These are phyloP conservation scores for Hypoxylon subgilvum DNA, from an alignment of 495 filamentous ascomycete species.

Conservation along the genomic window DNA sequence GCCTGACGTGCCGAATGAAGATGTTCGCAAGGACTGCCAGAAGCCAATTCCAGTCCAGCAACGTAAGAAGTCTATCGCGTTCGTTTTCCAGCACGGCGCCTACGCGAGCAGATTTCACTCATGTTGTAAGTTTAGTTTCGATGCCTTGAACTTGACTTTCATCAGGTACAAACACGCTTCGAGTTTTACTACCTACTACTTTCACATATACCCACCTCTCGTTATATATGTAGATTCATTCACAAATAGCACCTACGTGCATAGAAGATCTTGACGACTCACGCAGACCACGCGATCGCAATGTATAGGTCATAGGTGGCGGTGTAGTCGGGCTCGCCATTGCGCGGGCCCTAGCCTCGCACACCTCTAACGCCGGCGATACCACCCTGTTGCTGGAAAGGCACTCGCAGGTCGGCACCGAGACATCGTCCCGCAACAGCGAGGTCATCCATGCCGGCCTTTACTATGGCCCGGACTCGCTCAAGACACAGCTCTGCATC, in stretches of 20 bases:
- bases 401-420: slow-evolving; percentile 77
- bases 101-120: slow-evolving; percentile 73
- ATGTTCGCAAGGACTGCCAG: slow-evolving; percentile 25
- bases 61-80: background rate
- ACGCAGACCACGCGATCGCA: no score
- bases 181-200: no score
- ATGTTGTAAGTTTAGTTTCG: slow-evolving; percentile 63
- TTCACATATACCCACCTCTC: no score
- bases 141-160: background rate
- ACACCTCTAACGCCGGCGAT: slow-evolving; percentile 44
- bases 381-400: slow-evolving; percentile 84
- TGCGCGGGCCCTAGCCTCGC: slow-evolving; percentile 72
- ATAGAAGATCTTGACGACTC: no score
- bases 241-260: no score
- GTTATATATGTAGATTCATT: no score
- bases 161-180: no score
- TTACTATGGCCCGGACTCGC: slow-evolving; percentile 78
- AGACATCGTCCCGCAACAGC: slow-evolving; percentile 92
- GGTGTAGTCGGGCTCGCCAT: slow-evolving; percentile 93
- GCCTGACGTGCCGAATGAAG: slow-evolving; percentile 6
- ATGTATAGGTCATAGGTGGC: slow-evolving; percentile 76
- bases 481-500: slow-evolving; percentile 88
- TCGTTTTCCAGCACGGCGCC: slow-evolving; percentile 42
- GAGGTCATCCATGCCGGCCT: slow-evolving; percentile 97
- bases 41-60: background rate